Evolutionary conservation across 305 asterid genomes (phyloP), one percentile per base, ranked within the genome.

Genomic region (Andrographis paniculata): DNA sequence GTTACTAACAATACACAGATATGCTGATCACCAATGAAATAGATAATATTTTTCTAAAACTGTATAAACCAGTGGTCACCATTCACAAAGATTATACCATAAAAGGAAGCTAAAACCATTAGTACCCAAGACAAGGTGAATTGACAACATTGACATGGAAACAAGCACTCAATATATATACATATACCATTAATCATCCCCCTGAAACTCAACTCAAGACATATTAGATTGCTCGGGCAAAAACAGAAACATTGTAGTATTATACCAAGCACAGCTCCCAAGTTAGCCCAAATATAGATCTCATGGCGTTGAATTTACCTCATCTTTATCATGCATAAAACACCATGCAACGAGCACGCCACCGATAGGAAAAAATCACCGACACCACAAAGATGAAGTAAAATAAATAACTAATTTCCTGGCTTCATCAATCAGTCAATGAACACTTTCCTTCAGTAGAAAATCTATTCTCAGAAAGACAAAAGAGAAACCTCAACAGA

Each of bases 301-400:
- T 42, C 43, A 28, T 6, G 47, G 28, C 24, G 42, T 39, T n/a
- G 20, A 21, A 19, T 42, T 14, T 9, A 46, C 39, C 19, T 31
- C 17, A 15, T 35, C 47, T 31, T 45, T 56, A 67, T 53, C 69
- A 56, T 37, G 66, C 65, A 69, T 37, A 53, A 55, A 48, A 48
- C 38, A 9, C 42, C 63, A 55, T 43, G 60, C 52, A 62, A 50
- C 37, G 42, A 49, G 37, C 52, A 23, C 39, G 48, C 30, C 50
- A 51, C 41, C n/a, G 22, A 35, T 51, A 20, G 31, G 37, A 46
- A 31, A 23, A 21, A 17, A 2, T 39, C 21, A 17, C 17, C 50
- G 48, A 33, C 40, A 48, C 35, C 10, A 49, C 30, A 8, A 24
- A 24, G 6, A 8, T 8, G 44, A 46, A 19, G 9, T 30, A 36